Percentiles rank a stretch among this genome's conserved stretches.
Evolutionary conservation across 176 grass and related monocot species (phyloP).

Genomic region (Aegilops sharonensis): DNA sequence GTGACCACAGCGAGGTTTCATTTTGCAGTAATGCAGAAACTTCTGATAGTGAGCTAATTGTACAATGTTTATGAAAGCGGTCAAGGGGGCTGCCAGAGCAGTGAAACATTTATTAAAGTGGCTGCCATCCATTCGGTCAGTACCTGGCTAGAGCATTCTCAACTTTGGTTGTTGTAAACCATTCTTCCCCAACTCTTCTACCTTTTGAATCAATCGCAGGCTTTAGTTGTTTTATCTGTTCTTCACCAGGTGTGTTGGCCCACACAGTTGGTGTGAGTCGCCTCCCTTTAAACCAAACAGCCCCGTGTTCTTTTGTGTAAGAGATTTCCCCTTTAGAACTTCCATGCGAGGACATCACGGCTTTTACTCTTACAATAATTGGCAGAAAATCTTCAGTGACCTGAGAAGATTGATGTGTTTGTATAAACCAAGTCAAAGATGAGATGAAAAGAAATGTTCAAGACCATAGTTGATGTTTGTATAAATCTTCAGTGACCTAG

Average conservation of each 20-base stretch:
- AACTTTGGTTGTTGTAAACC: constrained; percentile 86
- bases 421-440: not conserved
- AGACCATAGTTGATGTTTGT: not conserved
- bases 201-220: constrained; percentile 88
- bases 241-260: constrained; percentile 76
- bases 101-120: constrained; percentile 29
- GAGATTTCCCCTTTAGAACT: constrained; percentile 84
- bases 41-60: not conserved
- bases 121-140: not conserved
- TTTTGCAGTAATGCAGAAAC: constrained; percentile 5
- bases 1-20: not conserved
- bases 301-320: constrained; percentile 88
- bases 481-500: not conserved
- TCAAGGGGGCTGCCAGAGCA: not conserved
- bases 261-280: constrained; percentile 74
- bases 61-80: constrained; percentile 6
- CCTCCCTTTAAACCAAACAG: constrained; percentile 96
- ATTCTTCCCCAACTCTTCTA: constrained; percentile 94
- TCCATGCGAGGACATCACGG: constrained; percentile 69
- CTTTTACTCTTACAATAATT: constrained; percentile 81
- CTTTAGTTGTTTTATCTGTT: constrained; percentile 89
- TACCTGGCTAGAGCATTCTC: constrained; percentile 86
- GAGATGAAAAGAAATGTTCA: not conserved
- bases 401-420: constrained; percentile 39
- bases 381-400: constrained; percentile 81